Percentiles rank a stretch among this genome's conserved stretches.
These are phyloP conservation scores for Pichia sp. DNA, from an alignment of 1,139 yeast species.

Conservation along the genomic window DNA sequence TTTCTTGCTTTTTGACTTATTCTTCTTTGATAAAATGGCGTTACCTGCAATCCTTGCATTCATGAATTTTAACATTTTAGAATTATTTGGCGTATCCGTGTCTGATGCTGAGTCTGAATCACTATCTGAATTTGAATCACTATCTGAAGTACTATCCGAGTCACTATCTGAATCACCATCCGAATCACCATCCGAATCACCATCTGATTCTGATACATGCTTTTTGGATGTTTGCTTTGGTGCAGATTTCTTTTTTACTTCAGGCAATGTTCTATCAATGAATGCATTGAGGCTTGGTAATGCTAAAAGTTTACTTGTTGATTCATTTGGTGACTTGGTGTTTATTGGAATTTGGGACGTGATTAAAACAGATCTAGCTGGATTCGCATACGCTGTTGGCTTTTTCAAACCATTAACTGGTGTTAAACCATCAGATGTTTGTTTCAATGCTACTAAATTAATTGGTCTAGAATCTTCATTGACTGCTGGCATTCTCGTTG, in stretches of 20 bases:
- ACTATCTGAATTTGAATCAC: slow-evolving; percentile 22
- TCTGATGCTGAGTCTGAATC: slow-evolving; percentile 4
- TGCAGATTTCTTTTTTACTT: slow-evolving; percentile 38
- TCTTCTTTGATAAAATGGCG: slow-evolving; percentile 29
- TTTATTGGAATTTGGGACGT: background rate
- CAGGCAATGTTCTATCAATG: slow-evolving; percentile 54
- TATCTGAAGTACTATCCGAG: slow-evolving; percentile 18
- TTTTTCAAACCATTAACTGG: background rate
- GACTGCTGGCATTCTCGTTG: background rate
- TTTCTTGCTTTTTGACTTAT: slow-evolving; percentile 32
- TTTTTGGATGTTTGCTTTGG: background rate
- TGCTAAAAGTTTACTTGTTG: slow-evolving; percentile 24
- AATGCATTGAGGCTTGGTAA: slow-evolving; percentile 53
- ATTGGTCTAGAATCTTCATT: background rate
- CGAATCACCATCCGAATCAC: slow-evolving; percentile 12
- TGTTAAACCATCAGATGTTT: background rate
- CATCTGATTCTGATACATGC: background rate
- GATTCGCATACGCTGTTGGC: background rate
- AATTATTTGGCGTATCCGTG: background rate
- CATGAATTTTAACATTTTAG: slow-evolving; percentile 26
- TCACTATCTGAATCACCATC: slow-evolving; percentile 16
- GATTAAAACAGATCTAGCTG: background rate
- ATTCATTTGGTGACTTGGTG: background rate
- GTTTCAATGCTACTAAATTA: background rate
- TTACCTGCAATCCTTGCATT: slow-evolving; percentile 37